A percentile compares a stretch with the other conserved stretches of the same genome.
These are phyloP conservation scores for Aspergillus chevalieri DNA, from an alignment of 2,329 filamentous ascomycete species.

Conservation along the genomic window DNA sequence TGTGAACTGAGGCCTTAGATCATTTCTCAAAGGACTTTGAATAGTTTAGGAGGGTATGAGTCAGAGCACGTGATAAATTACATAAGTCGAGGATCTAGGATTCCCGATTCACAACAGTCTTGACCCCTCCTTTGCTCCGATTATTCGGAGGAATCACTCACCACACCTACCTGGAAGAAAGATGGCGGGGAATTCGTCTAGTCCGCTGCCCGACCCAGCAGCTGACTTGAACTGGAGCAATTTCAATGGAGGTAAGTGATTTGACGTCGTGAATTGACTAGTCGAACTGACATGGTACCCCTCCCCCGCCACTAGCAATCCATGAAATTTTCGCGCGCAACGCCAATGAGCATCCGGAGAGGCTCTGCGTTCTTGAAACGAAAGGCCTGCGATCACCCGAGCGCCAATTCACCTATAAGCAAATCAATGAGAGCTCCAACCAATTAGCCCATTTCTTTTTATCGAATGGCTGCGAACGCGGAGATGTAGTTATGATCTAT, in stretches of 20 bases:
- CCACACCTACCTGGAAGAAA: too few relatives aligned
- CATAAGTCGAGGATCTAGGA: too few relatives aligned
- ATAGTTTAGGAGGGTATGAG: too few relatives aligned
- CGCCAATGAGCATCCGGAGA: constrained; percentile 62
- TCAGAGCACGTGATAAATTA: too few relatives aligned
- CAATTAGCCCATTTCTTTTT: constrained; percentile 72
- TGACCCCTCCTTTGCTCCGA: too few relatives aligned
- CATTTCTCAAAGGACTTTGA: too few relatives aligned
- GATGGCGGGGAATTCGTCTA: too few relatives aligned
- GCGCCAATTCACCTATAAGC: constrained; percentile 71
- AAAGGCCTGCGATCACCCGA: constrained; percentile 46
- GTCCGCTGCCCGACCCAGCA: constrained; percentile 37
- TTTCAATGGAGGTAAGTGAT: constrained; percentile 29
- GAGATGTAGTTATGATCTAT: constrained; percentile 91
- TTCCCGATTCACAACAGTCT: too few relatives aligned
- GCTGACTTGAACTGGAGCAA: constrained; percentile 41
- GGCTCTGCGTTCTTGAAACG: constrained; percentile 64
- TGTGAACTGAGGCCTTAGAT: too few relatives aligned
- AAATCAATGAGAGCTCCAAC: constrained; percentile 82
- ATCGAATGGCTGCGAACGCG: constrained; percentile 63
- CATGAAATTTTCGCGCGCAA: constrained; percentile 40
- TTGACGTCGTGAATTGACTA: too few relatives aligned
- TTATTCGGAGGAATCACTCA: too few relatives aligned
- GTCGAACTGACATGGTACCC: too few relatives aligned
- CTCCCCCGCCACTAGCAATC: constrained; percentile 18